Percentiles rank a stretch among this genome's conserved stretches.
These are phyloP conservation scores for Ustanciosporium gigantosporum DNA, from an alignment of 1,284 basidiomycete genomes.

Conservation along the genomic window DNA sequence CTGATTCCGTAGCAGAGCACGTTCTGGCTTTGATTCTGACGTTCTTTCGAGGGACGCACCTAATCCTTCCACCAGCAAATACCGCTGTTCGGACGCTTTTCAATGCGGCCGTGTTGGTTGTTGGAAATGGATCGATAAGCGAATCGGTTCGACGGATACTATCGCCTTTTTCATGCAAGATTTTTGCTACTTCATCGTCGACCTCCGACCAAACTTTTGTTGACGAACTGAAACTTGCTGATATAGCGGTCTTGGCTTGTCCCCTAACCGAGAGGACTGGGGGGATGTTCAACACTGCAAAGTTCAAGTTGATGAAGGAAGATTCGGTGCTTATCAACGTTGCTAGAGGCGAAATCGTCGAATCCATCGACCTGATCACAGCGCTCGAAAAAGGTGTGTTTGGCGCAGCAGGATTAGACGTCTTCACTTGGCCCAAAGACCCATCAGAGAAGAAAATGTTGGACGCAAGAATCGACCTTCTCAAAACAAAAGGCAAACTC, in stretches of 20 bases:
- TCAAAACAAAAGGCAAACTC: conserved; percentile 3
- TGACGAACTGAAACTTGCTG: not conserved
- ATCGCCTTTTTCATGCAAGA: conserved; percentile 13
- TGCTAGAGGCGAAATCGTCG: conserved; percentile 70
- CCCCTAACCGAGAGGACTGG: conserved; percentile 26
- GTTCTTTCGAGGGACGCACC: conserved; percentile 5
- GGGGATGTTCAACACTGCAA: conserved; percentile 3
- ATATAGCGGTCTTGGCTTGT: conserved; percentile 33
- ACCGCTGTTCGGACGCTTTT: conserved; percentile 3
- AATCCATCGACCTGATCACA: conserved; percentile 75
- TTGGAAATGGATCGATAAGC: conserved; percentile 39
- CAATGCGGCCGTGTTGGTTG: conserved; percentile 12
- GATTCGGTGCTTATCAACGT: conserved; percentile 36
- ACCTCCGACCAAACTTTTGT: conserved; percentile 3
- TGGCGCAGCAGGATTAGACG: conserved; percentile 87
- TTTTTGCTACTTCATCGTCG: conserved; percentile 1
- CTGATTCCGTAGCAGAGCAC: conserved; percentile 40
- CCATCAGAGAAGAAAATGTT: not conserved
- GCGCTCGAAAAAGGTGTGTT: conserved; percentile 76
- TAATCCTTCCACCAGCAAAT: not conserved
- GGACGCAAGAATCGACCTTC: not conserved
- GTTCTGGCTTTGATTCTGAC: conserved; percentile 23
- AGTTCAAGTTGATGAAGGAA: not conserved
- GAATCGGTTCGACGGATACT: conserved; percentile 4
- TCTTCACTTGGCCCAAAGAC: conserved; percentile 68